Conservation (phyloP, 1,284 basidiomycete species). For the Austroboletus rostrupii region DNA sequence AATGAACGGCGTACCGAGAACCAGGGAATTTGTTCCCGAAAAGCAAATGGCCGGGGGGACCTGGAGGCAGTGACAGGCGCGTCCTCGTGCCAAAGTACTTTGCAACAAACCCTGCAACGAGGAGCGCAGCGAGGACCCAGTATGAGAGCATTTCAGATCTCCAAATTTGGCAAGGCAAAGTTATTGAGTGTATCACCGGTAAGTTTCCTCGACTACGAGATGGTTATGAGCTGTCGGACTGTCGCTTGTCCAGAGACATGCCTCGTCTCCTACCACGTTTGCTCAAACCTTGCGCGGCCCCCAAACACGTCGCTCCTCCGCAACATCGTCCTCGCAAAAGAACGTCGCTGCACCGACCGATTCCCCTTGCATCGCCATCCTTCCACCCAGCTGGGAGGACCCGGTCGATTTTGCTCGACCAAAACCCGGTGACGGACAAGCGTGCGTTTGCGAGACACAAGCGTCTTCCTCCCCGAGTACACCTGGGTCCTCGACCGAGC, state of each 20-base stretch:
- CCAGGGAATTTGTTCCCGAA: constrained; percentile 14
- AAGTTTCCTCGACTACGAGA: no score
- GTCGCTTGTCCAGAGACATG: no score
- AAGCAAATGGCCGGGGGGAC: constrained; percentile 16
- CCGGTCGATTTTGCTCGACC: constrained; percentile 55
- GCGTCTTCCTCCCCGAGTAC: constrained; percentile 46
- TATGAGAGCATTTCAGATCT: no score
- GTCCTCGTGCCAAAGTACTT: no score
- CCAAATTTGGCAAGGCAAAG: no score
- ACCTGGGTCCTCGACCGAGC: constrained; percentile 23
- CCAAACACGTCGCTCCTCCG: constrained; percentile 11
- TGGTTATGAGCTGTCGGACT: no score
- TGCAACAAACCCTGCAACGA: no score
- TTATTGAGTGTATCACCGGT: no score
- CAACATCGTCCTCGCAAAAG: constrained; percentile 14
- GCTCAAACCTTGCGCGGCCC: constrained; percentile 28
- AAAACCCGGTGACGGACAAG: constrained; percentile 51
- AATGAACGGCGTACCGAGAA: constrained; percentile 7
- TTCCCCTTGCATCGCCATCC: constrained; percentile 36
- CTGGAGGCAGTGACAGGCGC: constrained; percentile 10
- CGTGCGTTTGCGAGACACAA: constrained; percentile 52
- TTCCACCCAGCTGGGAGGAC: constrained; percentile 40
- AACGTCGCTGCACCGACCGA: constrained; percentile 37
- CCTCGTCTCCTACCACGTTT: constrained; percentile 66
- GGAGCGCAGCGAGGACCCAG: no score